phyloP scores from a whole-genome alignment of 495 filamentous ascomycete genomes.

The Hyaloscypha bicolor region DNA sequence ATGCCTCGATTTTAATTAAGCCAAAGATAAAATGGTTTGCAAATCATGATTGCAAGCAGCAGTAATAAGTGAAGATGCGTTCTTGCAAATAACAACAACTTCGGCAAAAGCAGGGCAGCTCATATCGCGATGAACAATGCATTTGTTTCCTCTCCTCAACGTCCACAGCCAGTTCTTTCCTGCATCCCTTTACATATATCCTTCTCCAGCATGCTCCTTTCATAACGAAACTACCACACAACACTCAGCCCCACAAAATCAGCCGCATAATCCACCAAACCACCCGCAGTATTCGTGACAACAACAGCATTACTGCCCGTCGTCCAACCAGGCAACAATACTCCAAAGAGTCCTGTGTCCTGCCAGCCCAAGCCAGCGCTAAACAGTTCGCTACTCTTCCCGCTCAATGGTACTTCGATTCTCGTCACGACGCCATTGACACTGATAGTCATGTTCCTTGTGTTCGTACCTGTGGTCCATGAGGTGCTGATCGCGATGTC shows the following conservation, averaged over 20 bases:
- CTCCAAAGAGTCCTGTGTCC: slow-evolving; percentile 44
- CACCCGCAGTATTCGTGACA: slow-evolving; percentile 42
- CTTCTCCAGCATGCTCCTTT: no score
- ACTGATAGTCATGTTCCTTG: slow-evolving; percentile 45
- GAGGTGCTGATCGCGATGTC: slow-evolving; percentile 44
- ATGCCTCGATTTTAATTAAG: no score
- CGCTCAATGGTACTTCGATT: slow-evolving; percentile 48
- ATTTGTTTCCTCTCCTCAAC: no score
- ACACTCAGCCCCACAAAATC: slow-evolving; percentile 41
- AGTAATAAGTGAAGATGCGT: no score
- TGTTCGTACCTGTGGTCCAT: slow-evolving; percentile 43
- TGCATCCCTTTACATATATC: no score
- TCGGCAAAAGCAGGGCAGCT: no score
- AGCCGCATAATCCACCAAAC: slow-evolving; percentile 38
- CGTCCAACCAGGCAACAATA: slow-evolving; percentile 42
- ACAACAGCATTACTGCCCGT: slow-evolving; percentile 42
- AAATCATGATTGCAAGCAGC: no score
- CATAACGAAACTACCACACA: slow-evolving; percentile 28
- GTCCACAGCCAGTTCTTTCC: no score
- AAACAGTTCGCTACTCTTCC: slow-evolving; percentile 47
- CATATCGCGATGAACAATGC: no score
- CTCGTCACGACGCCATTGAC: slow-evolving; percentile 43
- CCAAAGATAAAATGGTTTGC: no score
- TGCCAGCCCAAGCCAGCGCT: slow-evolving; percentile 47
- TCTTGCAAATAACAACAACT: no score